Evolutionary conservation across 257 asterid species (phyloP), one percentile per base, ranked within the genome.

Genomic region (Catharanthus roseus): DNA sequence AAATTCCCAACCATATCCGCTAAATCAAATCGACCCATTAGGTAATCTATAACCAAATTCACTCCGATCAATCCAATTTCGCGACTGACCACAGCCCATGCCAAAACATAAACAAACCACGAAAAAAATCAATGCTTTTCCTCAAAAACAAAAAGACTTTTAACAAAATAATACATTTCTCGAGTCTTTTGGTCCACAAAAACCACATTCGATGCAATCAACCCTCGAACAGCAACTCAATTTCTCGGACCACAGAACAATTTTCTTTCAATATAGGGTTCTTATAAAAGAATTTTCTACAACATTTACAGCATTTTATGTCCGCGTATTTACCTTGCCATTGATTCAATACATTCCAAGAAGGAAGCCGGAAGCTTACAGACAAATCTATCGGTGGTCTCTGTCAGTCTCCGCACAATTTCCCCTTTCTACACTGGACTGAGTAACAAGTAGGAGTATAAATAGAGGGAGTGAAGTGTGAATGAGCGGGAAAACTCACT

Each of bases 401-500:
- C 7, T 15, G 55, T 3, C 21, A 1, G 10, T 6, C 34, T 44
- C 16, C 24, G 15, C n/a, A 69, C 51, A 66, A 67, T 73, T 44
- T 56, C 83, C 81, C 23, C 71, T 69, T 78, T 82, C 82, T 82
- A 85, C 85, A 86, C 92, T 79, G 76, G 81, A 84, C 61, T 87
- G 89, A 93, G 96, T 68, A 79, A 86, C 65, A 58, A 50, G 16
- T 60, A 50, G 24, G n/a, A n/a, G n/a, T n/a, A n/a, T 1, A 38
- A 33, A 15, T 11, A 24, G 47, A 74, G 50, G 13, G 58, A 72
- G 78, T 49, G 60, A 21, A 86, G 5, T 57, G 79, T 69, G 76
- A 81, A 75, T 61, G 88, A 82, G 97, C 96, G 98, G 96, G 96
- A 93, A 88, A 80, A 67, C 79, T 75, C 72, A 81, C 70, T 19